Evolutionary conservation across 148 eudicot species (phyloP).

Genomic region (Cornus suecica): DNA sequence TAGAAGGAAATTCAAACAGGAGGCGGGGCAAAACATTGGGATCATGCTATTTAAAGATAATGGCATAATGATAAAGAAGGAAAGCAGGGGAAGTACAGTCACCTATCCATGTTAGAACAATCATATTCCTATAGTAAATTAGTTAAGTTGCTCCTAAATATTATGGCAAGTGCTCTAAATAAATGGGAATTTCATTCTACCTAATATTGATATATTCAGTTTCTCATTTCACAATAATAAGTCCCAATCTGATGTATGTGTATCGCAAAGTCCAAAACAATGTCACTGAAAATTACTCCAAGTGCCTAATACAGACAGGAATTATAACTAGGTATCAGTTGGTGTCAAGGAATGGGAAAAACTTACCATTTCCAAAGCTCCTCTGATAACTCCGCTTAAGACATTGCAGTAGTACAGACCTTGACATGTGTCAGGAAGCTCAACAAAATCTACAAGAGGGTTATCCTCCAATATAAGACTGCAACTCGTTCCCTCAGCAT

Average conservation of each 20-base stretch:
- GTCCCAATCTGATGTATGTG: background rate
- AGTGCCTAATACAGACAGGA: no score
- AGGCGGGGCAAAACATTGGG: no score
- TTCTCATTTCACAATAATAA: background rate
- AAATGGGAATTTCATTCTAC: background rate
- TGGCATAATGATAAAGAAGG: no score
- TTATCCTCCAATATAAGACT: slow-evolving; percentile 92
- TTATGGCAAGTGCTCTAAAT: background rate
- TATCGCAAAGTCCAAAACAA: background rate
- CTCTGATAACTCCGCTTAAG: slow-evolving; percentile 87
- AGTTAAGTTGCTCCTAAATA: background rate
- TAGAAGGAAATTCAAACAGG: no score
- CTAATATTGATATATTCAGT: background rate
- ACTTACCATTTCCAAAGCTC: slow-evolving; percentile 95
- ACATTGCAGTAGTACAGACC: slow-evolving; percentile 94
- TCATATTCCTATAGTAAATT: slow-evolving; percentile 1
- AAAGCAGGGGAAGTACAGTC: no score
- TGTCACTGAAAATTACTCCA: background rate
- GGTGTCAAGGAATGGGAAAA: slow-evolving; percentile 1
- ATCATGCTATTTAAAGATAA: no score
- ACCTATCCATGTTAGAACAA: background rate
- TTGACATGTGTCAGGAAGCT: slow-evolving; percentile 96
- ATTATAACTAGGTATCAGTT: background rate
- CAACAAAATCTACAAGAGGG: slow-evolving; percentile 94
- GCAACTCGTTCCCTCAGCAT: slow-evolving; percentile 88